Percentiles rank a stretch among this genome's conserved stretches.
Conservation (phyloP, 164 flowering plant genomes). For the Cinnamomum micranthum region DNA sequence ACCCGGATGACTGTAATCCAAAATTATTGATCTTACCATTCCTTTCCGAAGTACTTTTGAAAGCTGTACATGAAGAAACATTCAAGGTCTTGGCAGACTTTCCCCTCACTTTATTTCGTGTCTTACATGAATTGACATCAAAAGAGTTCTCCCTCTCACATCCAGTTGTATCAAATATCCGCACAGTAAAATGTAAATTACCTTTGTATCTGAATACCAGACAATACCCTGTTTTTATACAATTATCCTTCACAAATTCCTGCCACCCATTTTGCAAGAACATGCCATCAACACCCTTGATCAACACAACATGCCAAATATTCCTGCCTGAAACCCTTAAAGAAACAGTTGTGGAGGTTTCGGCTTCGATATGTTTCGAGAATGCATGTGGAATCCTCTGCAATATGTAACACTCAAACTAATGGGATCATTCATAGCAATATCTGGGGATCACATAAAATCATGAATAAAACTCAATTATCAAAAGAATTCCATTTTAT, state of each 20-base stretch:
- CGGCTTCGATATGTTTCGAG: constrained; percentile 12
- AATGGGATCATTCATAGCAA: background rate
- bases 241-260: constrained; percentile 53
- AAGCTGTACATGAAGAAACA: background rate
- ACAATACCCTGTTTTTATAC: constrained; percentile 42
- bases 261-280: constrained; percentile 59
- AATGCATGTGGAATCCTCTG: constrained; percentile 23
- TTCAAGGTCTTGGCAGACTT: background rate
- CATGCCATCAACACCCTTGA: constrained; percentile 22
- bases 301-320: constrained; percentile 44
- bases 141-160: constrained; percentile 53
- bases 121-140: background rate
- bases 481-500: background rate
- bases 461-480: background rate
- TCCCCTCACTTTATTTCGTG: background rate
- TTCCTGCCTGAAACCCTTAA: constrained; percentile 58
- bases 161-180: constrained; percentile 54
- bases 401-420: constrained; percentile 3
- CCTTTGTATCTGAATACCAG: constrained; percentile 68
- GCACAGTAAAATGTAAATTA: constrained; percentile 46
- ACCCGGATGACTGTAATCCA: too few relatives aligned
- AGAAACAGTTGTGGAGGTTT: constrained; percentile 28
- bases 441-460: background rate
- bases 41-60: background rate
- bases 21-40: too few relatives aligned